Conservation (phyloP, 75 land plant genomes). For the Pinus albicaulis region DNA sequence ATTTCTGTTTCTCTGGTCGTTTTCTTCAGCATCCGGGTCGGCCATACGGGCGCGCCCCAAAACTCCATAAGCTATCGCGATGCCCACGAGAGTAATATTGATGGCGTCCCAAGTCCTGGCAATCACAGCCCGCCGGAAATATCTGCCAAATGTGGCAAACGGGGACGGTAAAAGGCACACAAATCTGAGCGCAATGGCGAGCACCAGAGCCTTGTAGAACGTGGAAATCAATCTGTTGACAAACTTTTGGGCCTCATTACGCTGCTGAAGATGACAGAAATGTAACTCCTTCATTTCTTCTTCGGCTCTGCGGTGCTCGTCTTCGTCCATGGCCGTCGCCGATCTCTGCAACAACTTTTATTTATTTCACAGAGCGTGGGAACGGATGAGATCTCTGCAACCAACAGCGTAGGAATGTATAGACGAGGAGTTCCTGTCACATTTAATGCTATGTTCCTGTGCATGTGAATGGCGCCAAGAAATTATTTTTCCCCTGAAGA, state of each 20-base stretch:
- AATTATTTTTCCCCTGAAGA: too few species aligned
- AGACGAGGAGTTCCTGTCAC: too few species aligned
- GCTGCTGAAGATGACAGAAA: not conserved
- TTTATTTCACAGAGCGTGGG: too few species aligned
- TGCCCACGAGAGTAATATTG: not conserved
- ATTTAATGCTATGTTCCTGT: too few species aligned
- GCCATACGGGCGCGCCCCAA: not conserved
- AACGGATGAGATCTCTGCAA: too few species aligned
- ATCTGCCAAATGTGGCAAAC: not conserved
- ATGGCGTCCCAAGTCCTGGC: not conserved
- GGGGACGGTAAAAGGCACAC: not conserved
- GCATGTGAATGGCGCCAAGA: too few species aligned
- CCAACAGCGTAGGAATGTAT: too few species aligned
- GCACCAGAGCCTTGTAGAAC: not conserved
- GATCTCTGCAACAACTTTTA: too few species aligned
- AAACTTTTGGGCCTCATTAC: not conserved
- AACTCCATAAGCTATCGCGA: not conserved
- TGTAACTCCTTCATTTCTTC: not conserved
- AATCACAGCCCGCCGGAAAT: not conserved
- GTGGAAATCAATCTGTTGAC: not conserved
- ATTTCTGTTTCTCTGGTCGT: not conserved
- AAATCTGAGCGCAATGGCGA: not conserved
- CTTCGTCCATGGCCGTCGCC: not conserved
- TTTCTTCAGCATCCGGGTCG: not conserved
- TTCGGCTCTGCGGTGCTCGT: not conserved